A percentile compares a stretch with the other conserved stretches of the same genome.
Conservation (phyloP, 2,329 filamentous ascomycete genomes). For the Talaromyces sp. region DNA sequence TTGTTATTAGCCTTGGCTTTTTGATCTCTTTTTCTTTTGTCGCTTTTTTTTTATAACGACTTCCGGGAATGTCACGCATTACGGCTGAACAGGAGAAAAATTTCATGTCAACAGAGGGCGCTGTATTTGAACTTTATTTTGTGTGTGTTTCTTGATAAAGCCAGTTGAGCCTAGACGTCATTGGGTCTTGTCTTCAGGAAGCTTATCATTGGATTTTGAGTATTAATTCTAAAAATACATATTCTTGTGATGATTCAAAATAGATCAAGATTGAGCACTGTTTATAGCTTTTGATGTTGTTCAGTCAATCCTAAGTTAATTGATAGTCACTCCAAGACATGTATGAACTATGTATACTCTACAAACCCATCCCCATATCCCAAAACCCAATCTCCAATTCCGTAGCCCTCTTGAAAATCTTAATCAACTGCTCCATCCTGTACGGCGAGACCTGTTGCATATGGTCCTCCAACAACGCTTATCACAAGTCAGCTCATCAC, state of each 20-base stretch:
- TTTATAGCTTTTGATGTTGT: no score
- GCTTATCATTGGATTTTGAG: not conserved
- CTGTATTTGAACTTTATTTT: not conserved
- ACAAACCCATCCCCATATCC: conserved; percentile 56
- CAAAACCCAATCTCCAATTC: conserved; percentile 72
- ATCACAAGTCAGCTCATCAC: not conserved
- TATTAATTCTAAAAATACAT: not conserved
- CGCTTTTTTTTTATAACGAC: not conserved
- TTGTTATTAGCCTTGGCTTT: not conserved
- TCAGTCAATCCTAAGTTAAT: not conserved
- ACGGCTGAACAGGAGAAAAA: not conserved
- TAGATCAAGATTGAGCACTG: not conserved
- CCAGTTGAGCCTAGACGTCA: not conserved
- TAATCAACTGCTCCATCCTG: conserved; percentile 74
- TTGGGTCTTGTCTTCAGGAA: not conserved
- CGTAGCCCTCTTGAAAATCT: conserved; percentile 83
- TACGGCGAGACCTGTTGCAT: conserved; percentile 66
- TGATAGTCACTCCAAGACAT: not conserved
- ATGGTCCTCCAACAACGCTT: conserved; percentile 70
- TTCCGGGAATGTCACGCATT: not conserved
- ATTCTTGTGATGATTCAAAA: not conserved
- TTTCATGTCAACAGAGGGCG: not conserved
- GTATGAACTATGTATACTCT: no score
- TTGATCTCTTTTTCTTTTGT: not conserved
- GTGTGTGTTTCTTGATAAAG: not conserved